Evolutionary conservation across 2,329 filamentous ascomycete species (phyloP).

Genomic region (Byssochlamys sp.): DNA sequence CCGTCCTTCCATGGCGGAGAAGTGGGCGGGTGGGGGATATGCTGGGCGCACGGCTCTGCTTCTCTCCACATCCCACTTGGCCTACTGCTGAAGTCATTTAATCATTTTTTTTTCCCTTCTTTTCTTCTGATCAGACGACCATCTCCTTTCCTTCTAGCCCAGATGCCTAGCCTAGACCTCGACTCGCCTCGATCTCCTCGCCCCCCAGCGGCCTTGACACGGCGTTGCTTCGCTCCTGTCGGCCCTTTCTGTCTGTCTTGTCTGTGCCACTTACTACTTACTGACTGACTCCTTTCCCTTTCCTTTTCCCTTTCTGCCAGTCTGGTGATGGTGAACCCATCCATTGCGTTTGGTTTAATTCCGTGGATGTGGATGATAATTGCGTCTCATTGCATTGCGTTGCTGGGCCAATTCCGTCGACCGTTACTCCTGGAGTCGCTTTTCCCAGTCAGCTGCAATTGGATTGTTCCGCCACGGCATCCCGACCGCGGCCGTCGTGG

Average conservation of each 20-base stretch:
- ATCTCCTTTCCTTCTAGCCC: constrained; percentile 5
- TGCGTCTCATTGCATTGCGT: no score
- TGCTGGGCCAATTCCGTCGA: no score
- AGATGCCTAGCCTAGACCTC: constrained; percentile 1
- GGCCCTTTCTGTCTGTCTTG: background rate
- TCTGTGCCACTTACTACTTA: background rate
- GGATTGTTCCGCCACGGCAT: background rate
- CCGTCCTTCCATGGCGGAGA: constrained; percentile 15
- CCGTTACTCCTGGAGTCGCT: background rate
- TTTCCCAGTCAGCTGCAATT: background rate
- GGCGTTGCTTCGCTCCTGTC: background rate
- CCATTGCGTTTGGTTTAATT: no score
- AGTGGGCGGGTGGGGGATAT: constrained; percentile 18
- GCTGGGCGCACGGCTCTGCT: background rate
- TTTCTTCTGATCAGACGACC: constrained; percentile 27
- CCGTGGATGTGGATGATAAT: no score
- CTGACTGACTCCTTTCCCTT: no score
- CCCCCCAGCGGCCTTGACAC: background rate
- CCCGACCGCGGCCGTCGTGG: background rate
- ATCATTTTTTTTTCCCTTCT: constrained; percentile 1
- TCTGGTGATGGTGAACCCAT: no score
- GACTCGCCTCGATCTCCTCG: no score
- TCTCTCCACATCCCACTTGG: background rate
- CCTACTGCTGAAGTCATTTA: background rate
- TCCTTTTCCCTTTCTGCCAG: no score